Base-by-base conservation (phyloP, 495 filamentous ascomycete genomes). In the Cercophora sp. region DNA sequence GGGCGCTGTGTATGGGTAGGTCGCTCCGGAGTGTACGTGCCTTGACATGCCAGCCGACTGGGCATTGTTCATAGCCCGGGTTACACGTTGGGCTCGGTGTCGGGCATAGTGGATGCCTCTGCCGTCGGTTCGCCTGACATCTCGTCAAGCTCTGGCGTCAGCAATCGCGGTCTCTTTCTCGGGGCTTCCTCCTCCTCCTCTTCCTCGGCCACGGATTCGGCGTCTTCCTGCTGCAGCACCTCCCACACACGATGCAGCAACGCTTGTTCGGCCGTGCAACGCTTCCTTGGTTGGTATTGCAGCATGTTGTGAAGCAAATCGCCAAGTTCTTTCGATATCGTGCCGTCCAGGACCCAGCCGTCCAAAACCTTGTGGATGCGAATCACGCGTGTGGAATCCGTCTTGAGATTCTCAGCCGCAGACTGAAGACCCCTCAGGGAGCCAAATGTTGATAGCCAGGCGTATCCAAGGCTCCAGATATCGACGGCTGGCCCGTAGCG, bases 401-500 rank as follows among this genome's bases (percentile, higher is more conserved):
- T 51, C 24, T 51, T 51, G n/a, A 15, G 8, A 23, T 22, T 41
- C 2, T 27, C 35, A n/a, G 20, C 24, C 34, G 35, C 34, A 22
- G 48, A 51, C 8, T 29, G 5, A 8, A 51, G 10, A 5, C 15
- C n/a, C 2, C 22, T 23, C 2, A 51, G 34, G 9, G 13, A 27
- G 15, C 15, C 48, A 51, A 51, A 51, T 22, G 48, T 51, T 1
- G 48, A 51, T 19, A 51, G 35, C 48, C 48, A 51, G 2, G 48
- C 48, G 31, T 51, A 51, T 11, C 48, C 48, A 13, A 51, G 34
- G 29, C 48, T 51, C 48, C 48, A 51, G 0, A 51, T 5, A 32
- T 51, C 48, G 9, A 29, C 8, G 13, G 23, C 23, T 9, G 20
- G 48, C 9, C 32, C 23, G 15, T 51, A 51, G 2, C 22, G 48